Evolutionary conservation across 1,139 yeast species (phyloP).

Genomic region (Yamadazyma taylorii): DNA sequence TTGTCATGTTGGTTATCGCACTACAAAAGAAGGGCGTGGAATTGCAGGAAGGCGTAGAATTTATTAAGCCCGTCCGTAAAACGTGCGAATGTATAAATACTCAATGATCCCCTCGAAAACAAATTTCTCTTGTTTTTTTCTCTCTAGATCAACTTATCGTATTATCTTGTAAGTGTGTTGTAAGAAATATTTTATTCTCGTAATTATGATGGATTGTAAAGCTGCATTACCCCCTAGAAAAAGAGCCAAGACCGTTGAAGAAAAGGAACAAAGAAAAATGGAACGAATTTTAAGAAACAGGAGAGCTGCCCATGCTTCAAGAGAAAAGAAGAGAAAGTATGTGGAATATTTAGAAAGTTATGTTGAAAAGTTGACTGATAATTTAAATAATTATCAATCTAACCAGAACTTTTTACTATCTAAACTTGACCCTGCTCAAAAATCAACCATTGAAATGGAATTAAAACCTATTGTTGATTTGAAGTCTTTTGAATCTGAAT

Average conservation of each 20-base stretch:
- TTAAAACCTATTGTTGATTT: slow-evolving; percentile 11
- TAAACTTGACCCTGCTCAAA: slow-evolving; percentile 1
- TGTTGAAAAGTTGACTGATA: slow-evolving; percentile 49
- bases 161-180: slow-evolving; percentile 1
- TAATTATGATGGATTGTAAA: slow-evolving; percentile 22
- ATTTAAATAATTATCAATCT: slow-evolving; percentile 21
- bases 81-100: too few species aligned
- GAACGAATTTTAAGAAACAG: slow-evolving; percentile 92
- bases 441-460: slow-evolving; percentile 3
- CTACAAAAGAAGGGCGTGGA: too few species aligned
- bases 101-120: too few species aligned
- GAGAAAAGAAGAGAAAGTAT: slow-evolving; percentile 94
- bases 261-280: slow-evolving; percentile 92
- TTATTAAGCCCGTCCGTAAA: too few species aligned
- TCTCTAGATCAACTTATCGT: slow-evolving; percentile 1
- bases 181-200: not conserved
- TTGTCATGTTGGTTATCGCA: too few species aligned
- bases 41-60: too few species aligned
- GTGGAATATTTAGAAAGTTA: slow-evolving; percentile 80
- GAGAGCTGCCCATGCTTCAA: slow-evolving; percentile 95
- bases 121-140: not conserved
- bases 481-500: slow-evolving; percentile 1
- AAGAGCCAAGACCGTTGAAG: slow-evolving; percentile 94
- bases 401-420: slow-evolving; percentile 13
- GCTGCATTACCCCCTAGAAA: slow-evolving; percentile 85